phyloP scores from a whole-genome alignment of 345 rosid species.

The Excoecaria agallocha region DNA sequence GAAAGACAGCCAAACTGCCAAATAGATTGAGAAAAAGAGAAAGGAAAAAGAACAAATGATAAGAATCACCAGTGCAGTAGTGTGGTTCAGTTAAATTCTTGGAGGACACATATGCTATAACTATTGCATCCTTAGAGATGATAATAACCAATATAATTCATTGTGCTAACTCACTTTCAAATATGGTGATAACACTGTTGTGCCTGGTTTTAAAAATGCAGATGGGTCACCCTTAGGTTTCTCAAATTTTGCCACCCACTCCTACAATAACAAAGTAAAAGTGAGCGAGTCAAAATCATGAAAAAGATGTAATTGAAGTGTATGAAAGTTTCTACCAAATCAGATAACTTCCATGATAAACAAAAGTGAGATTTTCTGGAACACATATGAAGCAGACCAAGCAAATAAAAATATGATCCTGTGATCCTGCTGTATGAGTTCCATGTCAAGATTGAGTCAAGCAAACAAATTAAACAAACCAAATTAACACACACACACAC shows the following conservation, averaged over 20 bases:
- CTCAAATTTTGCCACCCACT: slow-evolving; percentile 94
- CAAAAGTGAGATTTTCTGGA: background rate
- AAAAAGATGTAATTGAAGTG: too few species aligned
- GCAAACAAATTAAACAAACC: too few species aligned
- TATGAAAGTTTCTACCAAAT: too few species aligned
- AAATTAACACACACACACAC: too few species aligned
- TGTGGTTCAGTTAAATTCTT: slow-evolving; percentile 5
- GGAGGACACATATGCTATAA: background rate
- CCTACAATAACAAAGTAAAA: slow-evolving; percentile 36
- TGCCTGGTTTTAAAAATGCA: slow-evolving; percentile 76
- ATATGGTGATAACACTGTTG: slow-evolving; percentile 88
- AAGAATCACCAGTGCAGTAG: background rate
- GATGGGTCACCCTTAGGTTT: slow-evolving; percentile 97
- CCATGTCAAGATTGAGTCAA: background rate
- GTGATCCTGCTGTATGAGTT: background rate
- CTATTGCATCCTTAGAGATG: too few species aligned
- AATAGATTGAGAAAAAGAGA: slow-evolving; percentile 22
- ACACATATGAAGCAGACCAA: background rate
- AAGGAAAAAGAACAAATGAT: background rate
- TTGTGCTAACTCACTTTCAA: slow-evolving; percentile 64
- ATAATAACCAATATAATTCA: background rate
- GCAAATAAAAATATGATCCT: background rate
- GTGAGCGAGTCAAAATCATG: background rate
- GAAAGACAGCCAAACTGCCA: slow-evolving; percentile 97
- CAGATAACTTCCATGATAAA: too few species aligned